Percentiles rank a stretch among this genome's conserved stretches.
phyloP scores from a whole-genome alignment of 805 yeast species.

The Metschnikowia picachoensis region DNA sequence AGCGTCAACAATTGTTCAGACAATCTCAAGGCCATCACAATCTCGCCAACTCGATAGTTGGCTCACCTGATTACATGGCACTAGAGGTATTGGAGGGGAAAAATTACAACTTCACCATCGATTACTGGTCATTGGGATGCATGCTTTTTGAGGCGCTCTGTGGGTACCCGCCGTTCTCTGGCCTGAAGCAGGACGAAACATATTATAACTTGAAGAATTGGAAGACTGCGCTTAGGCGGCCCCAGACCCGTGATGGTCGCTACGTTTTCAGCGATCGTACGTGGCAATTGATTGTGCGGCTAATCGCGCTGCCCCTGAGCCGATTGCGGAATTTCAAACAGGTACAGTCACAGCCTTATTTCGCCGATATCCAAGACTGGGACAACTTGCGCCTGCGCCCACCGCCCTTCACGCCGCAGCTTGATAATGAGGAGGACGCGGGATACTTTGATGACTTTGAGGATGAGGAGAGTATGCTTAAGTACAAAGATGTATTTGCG shows the following conservation, averaged over 20 bases:
- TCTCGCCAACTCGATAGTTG: slow-evolving; percentile 93
- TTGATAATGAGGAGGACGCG: slow-evolving; percentile 96
- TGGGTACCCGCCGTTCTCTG: slow-evolving; percentile 97
- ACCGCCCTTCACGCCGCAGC: slow-evolving; percentile 96
- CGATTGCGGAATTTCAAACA: slow-evolving; percentile 79
- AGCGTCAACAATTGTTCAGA: slow-evolving; percentile 83
- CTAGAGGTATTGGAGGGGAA: slow-evolving; percentile 93
- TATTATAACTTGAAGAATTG: slow-evolving; percentile 90
- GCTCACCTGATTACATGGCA: slow-evolving; percentile 99
- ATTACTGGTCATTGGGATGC: slow-evolving; percentile 98
- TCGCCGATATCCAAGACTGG: slow-evolving; percentile 75
- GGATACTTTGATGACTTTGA: slow-evolving; percentile 98
- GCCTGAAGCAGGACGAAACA: slow-evolving; percentile 90
- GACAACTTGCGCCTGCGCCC: slow-evolving; percentile 58
- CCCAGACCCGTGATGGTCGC: slow-evolving; percentile 86
- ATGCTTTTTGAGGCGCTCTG: slow-evolving; percentile 94
- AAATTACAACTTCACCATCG: slow-evolving; percentile 91
- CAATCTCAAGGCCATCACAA: slow-evolving; percentile 78
- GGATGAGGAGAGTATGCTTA: slow-evolving; percentile 95
- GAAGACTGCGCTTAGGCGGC: slow-evolving; percentile 84
- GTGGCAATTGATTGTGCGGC: slow-evolving; percentile 78
- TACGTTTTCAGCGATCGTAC: slow-evolving; percentile 94
- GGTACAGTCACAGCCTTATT: slow-evolving; percentile 74
- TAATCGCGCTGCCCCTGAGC: slow-evolving; percentile 74
- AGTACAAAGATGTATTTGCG: slow-evolving; percentile 94